Conservation (phyloP, 108 stramenopile genomes). For the Epipyxis sp. region DNA sequence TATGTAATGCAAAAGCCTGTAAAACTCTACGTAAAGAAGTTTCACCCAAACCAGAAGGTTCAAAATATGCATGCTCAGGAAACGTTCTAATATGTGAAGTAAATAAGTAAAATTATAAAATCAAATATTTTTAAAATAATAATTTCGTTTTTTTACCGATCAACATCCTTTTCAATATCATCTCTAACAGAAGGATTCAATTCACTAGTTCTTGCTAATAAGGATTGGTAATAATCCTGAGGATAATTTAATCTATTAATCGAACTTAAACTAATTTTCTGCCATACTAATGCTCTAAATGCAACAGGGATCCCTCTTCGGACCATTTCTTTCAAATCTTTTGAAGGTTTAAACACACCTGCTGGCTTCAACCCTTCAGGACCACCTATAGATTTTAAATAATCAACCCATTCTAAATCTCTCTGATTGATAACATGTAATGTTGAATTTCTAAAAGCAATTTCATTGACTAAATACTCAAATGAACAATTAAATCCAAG, state of each 20-base stretch:
- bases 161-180: conserved; percentile 31
- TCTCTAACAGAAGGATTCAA: not conserved
- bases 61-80: conserved; percentile 36
- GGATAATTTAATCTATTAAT: conserved; percentile 4
- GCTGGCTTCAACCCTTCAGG: conserved; percentile 19
- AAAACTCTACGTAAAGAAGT: conserved; percentile 38
- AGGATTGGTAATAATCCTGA: conserved; percentile 12
- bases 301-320: conserved; percentile 29
- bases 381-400: conserved; percentile 34
- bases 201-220: not conserved
- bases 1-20: conserved; percentile 39
- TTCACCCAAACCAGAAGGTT: not conserved
- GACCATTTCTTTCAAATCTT: conserved; percentile 5
- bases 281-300: conserved; percentile 12
- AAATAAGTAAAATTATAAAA: not conserved
- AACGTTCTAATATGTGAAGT: conserved; percentile 12
- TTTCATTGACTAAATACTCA: not conserved
- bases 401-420: conserved; percentile 31
- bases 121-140: not conserved
- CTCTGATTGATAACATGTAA: not conserved
- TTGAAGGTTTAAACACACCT: conserved; percentile 8
- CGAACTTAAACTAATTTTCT: not conserved
- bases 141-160: not conserved
- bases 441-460: not conserved
- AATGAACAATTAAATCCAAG: not conserved